Evolutionary conservation across 768 basidiomycete species (phyloP).

Genomic region (Suillus brevipes): DNA sequence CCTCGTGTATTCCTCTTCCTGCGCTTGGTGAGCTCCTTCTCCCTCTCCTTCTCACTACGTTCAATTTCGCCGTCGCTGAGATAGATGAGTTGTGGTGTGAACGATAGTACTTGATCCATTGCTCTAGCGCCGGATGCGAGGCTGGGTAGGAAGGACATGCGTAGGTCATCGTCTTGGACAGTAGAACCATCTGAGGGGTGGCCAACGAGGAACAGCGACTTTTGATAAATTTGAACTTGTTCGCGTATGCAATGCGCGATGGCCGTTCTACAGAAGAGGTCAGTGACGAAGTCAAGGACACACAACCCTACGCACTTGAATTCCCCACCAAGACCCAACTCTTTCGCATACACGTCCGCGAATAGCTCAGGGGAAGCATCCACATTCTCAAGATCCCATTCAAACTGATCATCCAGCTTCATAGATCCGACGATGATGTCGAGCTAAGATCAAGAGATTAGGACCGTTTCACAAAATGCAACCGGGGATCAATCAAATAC

Average conservation of each 20-base stretch:
- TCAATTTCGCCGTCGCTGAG: slow-evolving; percentile 90
- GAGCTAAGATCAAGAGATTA: slow-evolving; percentile 49
- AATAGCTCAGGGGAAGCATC: slow-evolving; percentile 89
- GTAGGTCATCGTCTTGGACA: slow-evolving; percentile 88
- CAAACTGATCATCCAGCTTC: slow-evolving; percentile 95
- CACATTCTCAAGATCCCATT: slow-evolving; percentile 90
- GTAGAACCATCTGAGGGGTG: slow-evolving; percentile 79
- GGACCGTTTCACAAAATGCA: slow-evolving; percentile 5
- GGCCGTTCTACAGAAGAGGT: slow-evolving; percentile 66
- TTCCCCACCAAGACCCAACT: slow-evolving; percentile 88
- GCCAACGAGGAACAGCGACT: slow-evolving; percentile 87
- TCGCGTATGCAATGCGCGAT: slow-evolving; percentile 95
- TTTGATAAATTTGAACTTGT: slow-evolving; percentile 89
- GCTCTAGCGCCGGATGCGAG: slow-evolving; percentile 70
- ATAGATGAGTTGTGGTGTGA: slow-evolving; percentile 87
- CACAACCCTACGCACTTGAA: slow-evolving; percentile 66
- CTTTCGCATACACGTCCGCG: slow-evolving; percentile 81
- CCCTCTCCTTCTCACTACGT: slow-evolving; percentile 86
- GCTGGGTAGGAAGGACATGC: slow-evolving; percentile 85
- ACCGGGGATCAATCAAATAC: slow-evolving; percentile 42
- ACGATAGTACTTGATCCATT: slow-evolving; percentile 73
- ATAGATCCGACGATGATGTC: slow-evolving; percentile 93
- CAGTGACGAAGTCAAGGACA: slow-evolving; percentile 8
- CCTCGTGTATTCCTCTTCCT: slow-evolving; percentile 84
- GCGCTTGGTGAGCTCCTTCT: slow-evolving; percentile 87